Base-by-base conservation (phyloP, 176 grass and related monocot genomes). In the Cocos nucifera region DNA sequence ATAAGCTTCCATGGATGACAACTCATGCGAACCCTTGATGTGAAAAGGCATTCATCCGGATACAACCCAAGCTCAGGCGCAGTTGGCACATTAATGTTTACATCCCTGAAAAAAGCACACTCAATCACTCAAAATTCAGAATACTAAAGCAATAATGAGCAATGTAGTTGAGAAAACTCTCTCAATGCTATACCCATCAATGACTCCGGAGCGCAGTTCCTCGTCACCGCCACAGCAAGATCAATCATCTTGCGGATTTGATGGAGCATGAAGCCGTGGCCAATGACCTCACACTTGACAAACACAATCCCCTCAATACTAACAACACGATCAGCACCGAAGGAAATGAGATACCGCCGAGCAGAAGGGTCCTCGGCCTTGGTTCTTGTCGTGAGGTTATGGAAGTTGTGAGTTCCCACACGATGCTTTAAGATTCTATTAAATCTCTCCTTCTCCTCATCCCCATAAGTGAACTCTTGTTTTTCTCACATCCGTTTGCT, bases 201-300 rank as follows among this genome's bases (percentile, higher is more conserved):
- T 19, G 84, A 85, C 39, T 91, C 87, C 1, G 87, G 81, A 55
- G 73, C 73, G 60, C 84, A 88, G 57, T 88, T 84, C 69, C 92
- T 91, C 87, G 91, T 88, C 35, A 97, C 82, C 3, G 92, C 81
- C 22, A 97, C 78, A 54, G 81, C 80, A 79, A 97, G 75, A 27
- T 81, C 92, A 54, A 91, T 59, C 92, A 97, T 78, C 71, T 97
- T 97, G 23, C 87, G 57, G 53, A 97, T 97, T 63, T 97, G 92
- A 69, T 97, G 92, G 25, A 97, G 80, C 87, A 91, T 97, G 62
- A 97, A 97, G 79, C 87, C 91, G 73, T 91, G 92, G 5, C 92
- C 92, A 0, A 97, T 62, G 64, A 97, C 92, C 74, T 88, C 92
- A 2, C 92, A 97, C 70, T 80, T 97, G 52, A 91, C 66, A 78